Percentiles rank a stretch among this genome's conserved stretches.
phyloP scores from a whole-genome alignment of 2,329 filamentous ascomycete genomes.

The Xylaria sp. region DNA sequence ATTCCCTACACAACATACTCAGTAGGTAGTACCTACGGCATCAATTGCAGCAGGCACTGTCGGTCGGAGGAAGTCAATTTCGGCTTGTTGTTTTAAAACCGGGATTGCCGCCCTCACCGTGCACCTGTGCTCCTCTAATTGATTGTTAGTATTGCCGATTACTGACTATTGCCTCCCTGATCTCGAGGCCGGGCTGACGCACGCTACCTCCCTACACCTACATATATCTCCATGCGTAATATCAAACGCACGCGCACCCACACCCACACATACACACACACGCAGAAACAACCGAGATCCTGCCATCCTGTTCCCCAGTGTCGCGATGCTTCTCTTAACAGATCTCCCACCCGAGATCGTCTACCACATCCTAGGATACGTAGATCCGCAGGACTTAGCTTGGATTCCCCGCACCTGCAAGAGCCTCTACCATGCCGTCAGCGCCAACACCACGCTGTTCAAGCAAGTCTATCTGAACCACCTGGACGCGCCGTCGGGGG shows the following conservation, averaged over 20 bases:
- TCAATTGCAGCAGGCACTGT: not conserved
- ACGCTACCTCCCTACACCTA: not conserved
- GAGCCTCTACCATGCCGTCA: constrained; percentile 63
- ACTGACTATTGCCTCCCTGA: not conserved
- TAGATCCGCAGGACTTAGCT: constrained; percentile 67
- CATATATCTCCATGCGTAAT: not conserved
- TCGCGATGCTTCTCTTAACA: constrained; percentile 49
- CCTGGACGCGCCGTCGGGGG: constrained; percentile 57
- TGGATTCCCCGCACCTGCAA: constrained; percentile 63
- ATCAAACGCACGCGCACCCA: not conserved
- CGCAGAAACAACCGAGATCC: too few relatives aligned
- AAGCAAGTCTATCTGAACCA: constrained; percentile 69
- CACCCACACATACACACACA: not conserved
- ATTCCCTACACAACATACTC: not conserved
- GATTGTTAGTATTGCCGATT: not conserved
- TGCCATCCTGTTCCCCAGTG: not conserved
- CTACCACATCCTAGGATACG: constrained; percentile 66
- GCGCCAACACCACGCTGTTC: constrained; percentile 67
- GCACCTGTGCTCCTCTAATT: not conserved
- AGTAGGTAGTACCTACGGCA: too few relatives aligned
- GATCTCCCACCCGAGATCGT: constrained; percentile 71
- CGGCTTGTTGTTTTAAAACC: constrained; percentile 10
- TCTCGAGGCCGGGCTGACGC: not conserved
- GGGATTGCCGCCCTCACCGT: not conserved
- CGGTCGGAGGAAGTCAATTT: not conserved